A percentile compares a stretch with the other conserved stretches of the same genome.
Evolutionary conservation across 2,329 filamentous ascomycete species (phyloP).

Genomic region (Ophiostoma sp.): DNA sequence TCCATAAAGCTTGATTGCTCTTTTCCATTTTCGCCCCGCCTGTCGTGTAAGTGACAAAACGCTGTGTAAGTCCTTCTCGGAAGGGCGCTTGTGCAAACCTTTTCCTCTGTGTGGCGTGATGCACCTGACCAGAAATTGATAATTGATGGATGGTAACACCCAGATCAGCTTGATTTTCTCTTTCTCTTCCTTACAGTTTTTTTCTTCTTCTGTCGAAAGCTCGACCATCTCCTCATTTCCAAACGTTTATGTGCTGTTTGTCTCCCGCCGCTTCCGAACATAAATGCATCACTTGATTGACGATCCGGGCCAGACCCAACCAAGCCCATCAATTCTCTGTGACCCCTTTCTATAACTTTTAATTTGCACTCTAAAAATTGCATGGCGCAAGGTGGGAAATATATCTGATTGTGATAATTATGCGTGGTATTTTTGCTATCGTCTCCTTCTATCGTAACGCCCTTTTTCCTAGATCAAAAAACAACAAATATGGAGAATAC

Average conservation of each 20-base stretch:
- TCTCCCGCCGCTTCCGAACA: conserved; percentile 13
- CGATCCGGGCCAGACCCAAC: not conserved
- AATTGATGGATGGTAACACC: not conserved
- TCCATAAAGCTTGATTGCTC: not conserved
- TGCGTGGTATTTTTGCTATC: not conserved
- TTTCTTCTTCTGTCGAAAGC: not conserved
- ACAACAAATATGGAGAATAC: not conserved
- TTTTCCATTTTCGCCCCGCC: not conserved
- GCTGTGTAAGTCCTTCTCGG: not conserved
- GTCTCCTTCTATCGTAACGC: not conserved
- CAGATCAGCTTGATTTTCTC: no score
- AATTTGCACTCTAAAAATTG: not conserved
- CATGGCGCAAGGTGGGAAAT: not conserved
- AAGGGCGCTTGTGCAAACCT: not conserved
- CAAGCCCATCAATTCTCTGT: not conserved
- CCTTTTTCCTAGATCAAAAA: not conserved
- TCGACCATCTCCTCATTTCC: not conserved
- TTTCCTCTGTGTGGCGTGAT: not conserved
- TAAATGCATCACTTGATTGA: not conserved
- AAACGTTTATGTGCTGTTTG: not conserved
- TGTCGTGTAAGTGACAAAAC: not conserved
- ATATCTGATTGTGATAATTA: not conserved
- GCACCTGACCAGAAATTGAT: not conserved
- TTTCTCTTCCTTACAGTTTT: not conserved
- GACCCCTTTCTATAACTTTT: no score